Evolutionary conservation across 441 rosid genomes (phyloP).

Genomic region (Adansonia rubrostipa): DNA sequence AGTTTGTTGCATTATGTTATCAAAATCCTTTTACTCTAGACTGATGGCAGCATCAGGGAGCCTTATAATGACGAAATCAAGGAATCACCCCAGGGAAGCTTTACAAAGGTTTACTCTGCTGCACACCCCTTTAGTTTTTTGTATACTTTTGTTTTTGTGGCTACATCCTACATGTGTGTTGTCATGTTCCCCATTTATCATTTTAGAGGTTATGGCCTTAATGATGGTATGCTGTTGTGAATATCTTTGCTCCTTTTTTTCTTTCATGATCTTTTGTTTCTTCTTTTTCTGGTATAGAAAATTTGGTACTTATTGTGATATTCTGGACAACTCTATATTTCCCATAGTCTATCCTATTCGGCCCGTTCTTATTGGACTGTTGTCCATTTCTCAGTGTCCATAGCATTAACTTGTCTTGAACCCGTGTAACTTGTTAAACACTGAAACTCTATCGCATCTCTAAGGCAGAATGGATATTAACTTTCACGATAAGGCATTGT

Average conservation of each 20-base stretch:
- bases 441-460: background rate
- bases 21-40: constrained; percentile 35
- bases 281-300: background rate
- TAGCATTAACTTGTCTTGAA: background rate
- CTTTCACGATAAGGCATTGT: background rate
- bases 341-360: background rate
- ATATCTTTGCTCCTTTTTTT: background rate
- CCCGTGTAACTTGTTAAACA: background rate
- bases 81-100: constrained; percentile 64
- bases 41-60: constrained; percentile 64
- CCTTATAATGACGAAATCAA: constrained; percentile 51
- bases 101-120: constrained; percentile 58
- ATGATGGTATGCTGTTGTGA: background rate
- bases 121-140: background rate
- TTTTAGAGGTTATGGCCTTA: background rate
- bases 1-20: constrained; percentile 17
- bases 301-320: background rate
- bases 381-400: background rate
- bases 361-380: background rate
- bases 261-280: background rate
- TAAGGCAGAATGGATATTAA: background rate
- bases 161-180: background rate
- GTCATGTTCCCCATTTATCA: background rate
- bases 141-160: background rate
- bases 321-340: background rate